Base-by-base conservation (phyloP, 495 filamentous ascomycete genomes). In the Parathielavia hyrcaniae region DNA sequence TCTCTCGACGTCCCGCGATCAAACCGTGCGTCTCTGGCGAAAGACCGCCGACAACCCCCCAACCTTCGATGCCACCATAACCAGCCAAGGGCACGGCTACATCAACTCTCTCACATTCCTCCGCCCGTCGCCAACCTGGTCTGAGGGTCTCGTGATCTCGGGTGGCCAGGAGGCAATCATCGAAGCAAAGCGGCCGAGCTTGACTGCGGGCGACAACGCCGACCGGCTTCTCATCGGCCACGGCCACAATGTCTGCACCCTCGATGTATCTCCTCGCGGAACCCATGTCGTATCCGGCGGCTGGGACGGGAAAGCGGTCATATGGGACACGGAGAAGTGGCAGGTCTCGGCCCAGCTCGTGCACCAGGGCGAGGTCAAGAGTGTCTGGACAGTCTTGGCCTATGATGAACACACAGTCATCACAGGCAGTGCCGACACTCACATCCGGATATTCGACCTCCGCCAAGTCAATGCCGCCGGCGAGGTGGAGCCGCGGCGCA, bases 141-240 rank as follows among this genome's bases (percentile, higher is more conserved):
- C 89, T 1, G 84, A 95, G 26, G 93, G 93, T 23, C 79, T 97
- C 13, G 76, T 97, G 11, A 74, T 96, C 20, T 95, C 91, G 11
- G 89, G 87, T 59, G 91, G 92, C 53, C 85, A 89, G 61, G 95
- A 97, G 62, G 82, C 87, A 10, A 90, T 97, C 55, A 96, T 99
- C 63, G 93, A 97, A 64, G 90, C 91, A 16, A 83, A 89, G 67
- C 81, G 84, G 62, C 85, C 88, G 2, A 77, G 76, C 30, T 70
- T 81, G 38, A 64, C 52, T 1, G 75, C 83, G 1, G 77, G 81
- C 53, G 86, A 90, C 53, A 87, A 90, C 74, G 89, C 95, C 11
- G 85, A 92, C 65, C 86, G 87, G 17, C 75, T 97, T 61, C 77
- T 99, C 7, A 72, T 96, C 46, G 95, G 95, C 17, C 95, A 99